Conservation (phyloP, 305 asterid species). For the Fraxinus nigra region DNA sequence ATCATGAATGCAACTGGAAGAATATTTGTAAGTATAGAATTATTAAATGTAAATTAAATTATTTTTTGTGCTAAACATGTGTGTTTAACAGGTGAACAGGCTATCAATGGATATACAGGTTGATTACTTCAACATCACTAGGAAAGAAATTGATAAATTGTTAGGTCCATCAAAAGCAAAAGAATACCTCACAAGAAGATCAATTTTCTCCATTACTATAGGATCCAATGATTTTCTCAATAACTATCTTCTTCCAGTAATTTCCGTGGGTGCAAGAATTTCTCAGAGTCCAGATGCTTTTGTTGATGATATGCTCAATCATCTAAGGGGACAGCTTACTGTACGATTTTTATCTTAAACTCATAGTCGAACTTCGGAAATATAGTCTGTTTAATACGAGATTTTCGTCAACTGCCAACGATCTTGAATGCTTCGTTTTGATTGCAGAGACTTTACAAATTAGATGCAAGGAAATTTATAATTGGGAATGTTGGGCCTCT, state of each 20-base stretch:
- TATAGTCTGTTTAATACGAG: background rate
- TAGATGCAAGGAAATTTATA: conserved; percentile 82
- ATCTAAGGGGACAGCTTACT: conserved; percentile 73
- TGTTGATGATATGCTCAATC: conserved; percentile 60
- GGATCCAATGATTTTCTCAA: conserved; percentile 93
- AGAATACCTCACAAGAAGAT: conserved; percentile 47
- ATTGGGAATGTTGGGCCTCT: conserved; percentile 90
- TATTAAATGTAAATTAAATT: background rate
- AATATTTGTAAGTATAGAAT: conserved; percentile 57
- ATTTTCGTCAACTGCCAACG: background rate
- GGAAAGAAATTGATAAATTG: conserved; percentile 58
- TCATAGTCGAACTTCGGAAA: too few species aligned
- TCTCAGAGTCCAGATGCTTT: conserved; percentile 60
- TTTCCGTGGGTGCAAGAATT: conserved; percentile 75
- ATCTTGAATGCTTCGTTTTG: background rate
- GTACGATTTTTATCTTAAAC: conserved; percentile 24
- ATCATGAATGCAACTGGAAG: conserved; percentile 87
- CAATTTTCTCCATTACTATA: conserved; percentile 76
- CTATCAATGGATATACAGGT: conserved; percentile 88
- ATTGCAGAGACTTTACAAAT: conserved; percentile 64
- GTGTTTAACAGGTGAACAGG: conserved; percentile 63
- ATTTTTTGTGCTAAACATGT: background rate
- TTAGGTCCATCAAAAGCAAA: conserved; percentile 68
- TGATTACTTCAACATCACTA: conserved; percentile 85
- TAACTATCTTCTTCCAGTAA: conserved; percentile 79